Base-by-base conservation (phyloP, 306 rosid genomes). In the Cyamopsis tetragonoloba region DNA sequence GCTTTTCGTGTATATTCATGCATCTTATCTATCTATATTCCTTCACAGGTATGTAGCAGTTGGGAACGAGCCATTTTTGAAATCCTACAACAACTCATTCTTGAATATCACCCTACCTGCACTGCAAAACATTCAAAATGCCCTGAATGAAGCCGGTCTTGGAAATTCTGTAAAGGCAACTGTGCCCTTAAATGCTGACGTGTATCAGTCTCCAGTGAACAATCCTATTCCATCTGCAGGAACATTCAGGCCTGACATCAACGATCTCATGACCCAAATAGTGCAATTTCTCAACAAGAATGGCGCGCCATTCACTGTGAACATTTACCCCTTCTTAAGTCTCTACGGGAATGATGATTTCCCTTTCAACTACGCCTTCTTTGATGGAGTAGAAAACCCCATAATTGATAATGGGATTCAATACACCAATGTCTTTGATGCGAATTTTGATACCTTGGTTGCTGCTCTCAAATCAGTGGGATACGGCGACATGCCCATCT, bases 241-340 rank as follows among this genome's bases (percentile, higher is more conserved):
- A 77, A 71, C 77, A 65, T 93, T 93, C 57, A 85, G 99, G 60
- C 68, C 66, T 19, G 95, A 93, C 63, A 90, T 90, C 47, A 77
- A 15, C 15, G 85, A 67, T 53, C 88, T 88, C 39, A 93, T 93
- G 99, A 93, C 92, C 4, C 81, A 85, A 24, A 83, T 93, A 59
- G 97, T 83, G 59, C 85, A 82, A 75, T 93, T 85, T 73, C 75
- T 93, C 43, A 75, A 44, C 74, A 81, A 86, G 79, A 93, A 88
- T 35, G 77, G 80, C 3, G 95, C 99, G 0, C 99, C 99, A 15
- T 93, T 90, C 60, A 88, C 97, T 0, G 89, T 93, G 17, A 93
- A 93, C 84, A 93, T 93, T 30, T 93, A 93, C 82, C 99, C 99
- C 38, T 93, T 93, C 79, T 80, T 93, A 24, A 93, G 99, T 79